These are phyloP conservation scores for Angomonas deanei DNA, from an alignment of 208 protist species.

Conservation along the genomic window DNA sequence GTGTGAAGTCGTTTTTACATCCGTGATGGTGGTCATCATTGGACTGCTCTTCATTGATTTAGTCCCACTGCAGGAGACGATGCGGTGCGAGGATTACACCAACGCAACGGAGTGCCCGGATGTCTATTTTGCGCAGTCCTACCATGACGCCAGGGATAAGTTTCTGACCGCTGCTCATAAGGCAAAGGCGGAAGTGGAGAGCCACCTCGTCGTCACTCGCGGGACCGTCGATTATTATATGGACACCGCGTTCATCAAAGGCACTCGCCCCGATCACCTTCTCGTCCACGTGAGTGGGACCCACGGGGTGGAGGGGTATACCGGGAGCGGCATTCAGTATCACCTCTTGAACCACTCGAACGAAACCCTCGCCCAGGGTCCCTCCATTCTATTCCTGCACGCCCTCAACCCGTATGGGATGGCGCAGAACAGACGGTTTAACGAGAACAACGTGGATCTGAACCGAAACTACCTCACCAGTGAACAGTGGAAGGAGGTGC, in stretches of 20 bases:
- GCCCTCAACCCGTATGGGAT: slow-evolving; percentile 86
- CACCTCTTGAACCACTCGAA: slow-evolving; percentile 68
- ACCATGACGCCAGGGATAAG: slow-evolving; percentile 57
- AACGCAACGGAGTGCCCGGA: slow-evolving; percentile 59
- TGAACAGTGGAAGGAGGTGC: slow-evolving; percentile 45
- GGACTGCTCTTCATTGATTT: slow-evolving; percentile 77
- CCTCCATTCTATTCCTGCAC: slow-evolving; percentile 82
- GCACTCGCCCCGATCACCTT: slow-evolving; percentile 36
- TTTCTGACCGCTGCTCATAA: slow-evolving; percentile 62
- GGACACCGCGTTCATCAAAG: slow-evolving; percentile 69
- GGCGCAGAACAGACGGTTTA: slow-evolving; percentile 64
- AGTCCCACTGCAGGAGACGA: slow-evolving; percentile 66
- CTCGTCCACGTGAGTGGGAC: slow-evolving; percentile 76
- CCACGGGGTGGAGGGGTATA: slow-evolving; percentile 83
- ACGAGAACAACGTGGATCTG: slow-evolving; percentile 86
- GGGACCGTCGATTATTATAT: slow-evolving; percentile 65
- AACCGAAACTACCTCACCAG: slow-evolving; percentile 70
- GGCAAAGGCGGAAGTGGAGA: slow-evolving; percentile 34
- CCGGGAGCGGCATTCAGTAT: slow-evolving; percentile 74
- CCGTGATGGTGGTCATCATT: slow-evolving; percentile 38
- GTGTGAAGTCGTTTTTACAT: slow-evolving; percentile 23
- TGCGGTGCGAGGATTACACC: slow-evolving; percentile 52
- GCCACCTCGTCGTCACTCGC: slow-evolving; percentile 37
- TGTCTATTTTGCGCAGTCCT: slow-evolving; percentile 58
- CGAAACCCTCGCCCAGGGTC: slow-evolving; percentile 27